These are phyloP conservation scores for Phialophora verrucosa DNA, from an alignment of 2,329 filamentous ascomycete genomes.

Conservation along the genomic window DNA sequence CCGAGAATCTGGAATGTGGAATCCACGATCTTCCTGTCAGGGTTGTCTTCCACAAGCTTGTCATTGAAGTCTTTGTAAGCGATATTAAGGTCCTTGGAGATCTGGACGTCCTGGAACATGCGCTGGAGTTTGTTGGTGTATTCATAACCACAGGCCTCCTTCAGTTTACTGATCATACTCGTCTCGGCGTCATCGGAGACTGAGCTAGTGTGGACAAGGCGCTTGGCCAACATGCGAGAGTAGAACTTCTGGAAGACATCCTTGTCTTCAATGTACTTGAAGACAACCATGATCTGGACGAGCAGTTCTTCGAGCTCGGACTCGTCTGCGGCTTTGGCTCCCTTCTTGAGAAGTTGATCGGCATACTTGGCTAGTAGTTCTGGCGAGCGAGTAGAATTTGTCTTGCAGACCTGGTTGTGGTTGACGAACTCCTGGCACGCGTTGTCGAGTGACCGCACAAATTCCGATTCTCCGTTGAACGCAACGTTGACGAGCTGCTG, in stretches of 20 bases:
- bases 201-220: conserved; percentile 91
- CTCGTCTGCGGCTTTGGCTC: conserved; percentile 89
- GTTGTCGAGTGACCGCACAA: conserved; percentile 93
- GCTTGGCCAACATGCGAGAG: conserved; percentile 92
- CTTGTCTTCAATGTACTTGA: conserved; percentile 99
- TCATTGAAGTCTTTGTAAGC: conserved; percentile 81
- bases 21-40: conserved; percentile 74
- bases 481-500: conserved; percentile 88
- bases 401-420: conserved; percentile 93
- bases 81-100: conserved; percentile 93
- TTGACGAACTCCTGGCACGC: conserved; percentile 98
- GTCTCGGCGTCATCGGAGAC: conserved; percentile 97
- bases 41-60: conserved; percentile 66
- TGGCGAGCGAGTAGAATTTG: conserved; percentile 89
- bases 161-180: conserved; percentile 99
- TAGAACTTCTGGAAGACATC: conserved; percentile 99
- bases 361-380: conserved; percentile 95
- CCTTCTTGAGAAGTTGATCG: conserved; percentile 90
- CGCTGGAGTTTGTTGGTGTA: conserved; percentile 99
- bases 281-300: conserved; percentile 96
- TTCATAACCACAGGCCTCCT: conserved; percentile 97
- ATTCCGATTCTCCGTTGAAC: conserved; percentile 94
- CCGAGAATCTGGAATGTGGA: conserved; percentile 91
- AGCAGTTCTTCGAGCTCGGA: conserved; percentile 88
- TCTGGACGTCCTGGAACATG: conserved; percentile 99